A percentile compares a stretch with the other conserved stretches of the same genome.
Evolutionary conservation across 768 basidiomycete species (phyloP).

Genomic region (Boletus tomentosulus): DNA sequence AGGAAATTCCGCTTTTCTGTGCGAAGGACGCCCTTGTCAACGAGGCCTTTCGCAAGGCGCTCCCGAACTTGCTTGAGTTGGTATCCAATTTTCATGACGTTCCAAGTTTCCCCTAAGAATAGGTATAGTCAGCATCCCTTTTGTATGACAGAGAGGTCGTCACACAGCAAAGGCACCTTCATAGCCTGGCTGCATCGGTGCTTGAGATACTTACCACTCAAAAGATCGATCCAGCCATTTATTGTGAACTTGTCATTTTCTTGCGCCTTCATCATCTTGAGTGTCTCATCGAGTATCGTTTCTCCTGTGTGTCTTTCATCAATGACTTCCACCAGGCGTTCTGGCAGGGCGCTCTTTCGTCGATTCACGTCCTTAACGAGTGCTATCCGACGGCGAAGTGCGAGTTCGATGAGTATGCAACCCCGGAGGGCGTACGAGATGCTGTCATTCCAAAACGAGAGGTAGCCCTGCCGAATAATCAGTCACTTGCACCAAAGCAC

Average conservation of each 20-base stretch:
- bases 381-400: conserved; percentile 90
- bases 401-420: conserved; percentile 95
- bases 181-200: not conserved
- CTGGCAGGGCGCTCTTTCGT: conserved; percentile 70
- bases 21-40: conserved; percentile 97
- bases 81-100: conserved; percentile 99
- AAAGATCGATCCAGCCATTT: conserved; percentile 91
- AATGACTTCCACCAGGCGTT: conserved; percentile 86
- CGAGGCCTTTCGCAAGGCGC: conserved; percentile 93
- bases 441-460: conserved; percentile 99
- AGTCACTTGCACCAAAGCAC: conserved; percentile 4
- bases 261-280: conserved; percentile 91
- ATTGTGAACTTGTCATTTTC: conserved; percentile 55
- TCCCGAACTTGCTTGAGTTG: conserved; percentile 98
- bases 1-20: conserved; percentile 99
- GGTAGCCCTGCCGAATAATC: conserved; percentile 61
- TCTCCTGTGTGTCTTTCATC: conserved; percentile 93
- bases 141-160: not conserved
- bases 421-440: conserved; percentile 99
- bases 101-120: conserved; percentile 94
- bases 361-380: conserved; percentile 77
- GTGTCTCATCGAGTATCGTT: conserved; percentile 91
- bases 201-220: conserved; percentile 61
- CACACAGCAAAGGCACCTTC: not conserved
- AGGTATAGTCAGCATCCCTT: not conserved